Evolutionary conservation across 176 grass and related monocot genomes (phyloP).

Genomic region (Alloteropsis semialata): DNA sequence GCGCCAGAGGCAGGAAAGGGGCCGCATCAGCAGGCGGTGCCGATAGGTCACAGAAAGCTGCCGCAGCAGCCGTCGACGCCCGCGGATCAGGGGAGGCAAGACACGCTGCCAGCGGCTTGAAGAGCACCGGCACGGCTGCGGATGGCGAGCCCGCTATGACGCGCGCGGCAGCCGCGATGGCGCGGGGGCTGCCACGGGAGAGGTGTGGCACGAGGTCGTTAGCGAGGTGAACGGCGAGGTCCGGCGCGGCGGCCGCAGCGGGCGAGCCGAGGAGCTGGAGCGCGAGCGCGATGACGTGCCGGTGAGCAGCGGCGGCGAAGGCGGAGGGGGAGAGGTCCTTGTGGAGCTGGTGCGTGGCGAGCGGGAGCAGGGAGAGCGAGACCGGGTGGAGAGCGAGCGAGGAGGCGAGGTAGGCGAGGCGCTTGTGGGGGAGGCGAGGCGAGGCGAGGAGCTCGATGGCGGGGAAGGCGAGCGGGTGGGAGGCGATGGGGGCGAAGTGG

Average conservation of each 20-base stretch:
- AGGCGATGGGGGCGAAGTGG: conserved; percentile 41
- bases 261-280: conserved; percentile 70
- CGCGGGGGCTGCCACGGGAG: conserved; percentile 47
- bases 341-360: conserved; percentile 79
- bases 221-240: conserved; percentile 66
- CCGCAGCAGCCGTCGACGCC: conserved; percentile 52
- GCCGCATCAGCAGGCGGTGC: conserved; percentile 53
- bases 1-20: conserved; percentile 82
- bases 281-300: conserved; percentile 48
- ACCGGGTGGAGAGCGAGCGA: conserved; percentile 75
- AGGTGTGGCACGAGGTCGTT: conserved; percentile 69
- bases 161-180: conserved; percentile 55
- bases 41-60: conserved; percentile 90
- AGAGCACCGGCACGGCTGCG: conserved; percentile 53
- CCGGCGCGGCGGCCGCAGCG: conserved; percentile 43
- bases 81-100: conserved; percentile 67
- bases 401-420: conserved; percentile 82
- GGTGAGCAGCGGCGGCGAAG: conserved; percentile 34
- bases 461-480: conserved; percentile 75
- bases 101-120: conserved; percentile 91
- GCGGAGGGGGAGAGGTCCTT: conserved; percentile 73
- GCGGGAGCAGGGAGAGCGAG: conserved; percentile 74
- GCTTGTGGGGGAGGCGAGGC: conserved; percentile 51
- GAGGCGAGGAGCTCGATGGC: conserved; percentile 89
- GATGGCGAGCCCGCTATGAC: conserved; percentile 59